These are phyloP conservation scores for Endothia cerciana DNA, from an alignment of 2,329 filamentous ascomycete species.

Conservation along the genomic window DNA sequence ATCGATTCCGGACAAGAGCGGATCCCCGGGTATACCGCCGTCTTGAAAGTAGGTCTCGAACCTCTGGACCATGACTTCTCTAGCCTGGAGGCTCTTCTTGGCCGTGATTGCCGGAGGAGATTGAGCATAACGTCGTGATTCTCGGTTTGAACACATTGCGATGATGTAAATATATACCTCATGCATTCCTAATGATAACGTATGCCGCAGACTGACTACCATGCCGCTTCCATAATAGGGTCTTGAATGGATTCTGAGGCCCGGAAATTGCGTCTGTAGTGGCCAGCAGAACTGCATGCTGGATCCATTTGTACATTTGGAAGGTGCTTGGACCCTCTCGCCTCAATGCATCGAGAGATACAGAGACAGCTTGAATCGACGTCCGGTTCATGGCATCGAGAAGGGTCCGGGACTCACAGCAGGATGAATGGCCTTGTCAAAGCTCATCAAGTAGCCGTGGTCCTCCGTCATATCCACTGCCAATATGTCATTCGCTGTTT, in stretches of 20 bases:
- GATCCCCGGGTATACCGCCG: constrained; percentile 14
- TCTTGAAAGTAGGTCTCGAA: constrained; percentile 2
- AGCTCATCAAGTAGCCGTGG: constrained; percentile 18
- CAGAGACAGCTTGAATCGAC: too few species aligned
- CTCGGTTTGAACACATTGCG: constrained; percentile 18
- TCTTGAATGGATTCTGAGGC: too few species aligned
- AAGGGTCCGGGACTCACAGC: constrained; percentile 12
- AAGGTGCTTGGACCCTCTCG: too few species aligned
- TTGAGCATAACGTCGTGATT: constrained; percentile 19
- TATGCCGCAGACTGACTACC: constrained; percentile 14
- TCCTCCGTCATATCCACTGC: constrained; percentile 8
- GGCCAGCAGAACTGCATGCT: too few species aligned
- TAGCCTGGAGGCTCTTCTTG: constrained; percentile 6
- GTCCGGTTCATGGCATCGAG: neutral
- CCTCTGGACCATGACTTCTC: constrained; percentile 3
- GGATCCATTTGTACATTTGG: too few species aligned
- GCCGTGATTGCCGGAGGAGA: too few species aligned
- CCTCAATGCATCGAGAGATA: too few species aligned
- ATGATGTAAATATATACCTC: neutral
- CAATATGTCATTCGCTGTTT: constrained; percentile 15
- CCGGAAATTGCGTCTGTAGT: too few species aligned
- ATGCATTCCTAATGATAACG: too few species aligned
- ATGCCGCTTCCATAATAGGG: neutral
- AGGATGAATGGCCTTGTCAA: constrained; percentile 14
- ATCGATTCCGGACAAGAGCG: constrained; percentile 20